Evolutionary conservation across 257 asterid genomes (phyloP).

Genomic region (Penstemon davidsonii): DNA sequence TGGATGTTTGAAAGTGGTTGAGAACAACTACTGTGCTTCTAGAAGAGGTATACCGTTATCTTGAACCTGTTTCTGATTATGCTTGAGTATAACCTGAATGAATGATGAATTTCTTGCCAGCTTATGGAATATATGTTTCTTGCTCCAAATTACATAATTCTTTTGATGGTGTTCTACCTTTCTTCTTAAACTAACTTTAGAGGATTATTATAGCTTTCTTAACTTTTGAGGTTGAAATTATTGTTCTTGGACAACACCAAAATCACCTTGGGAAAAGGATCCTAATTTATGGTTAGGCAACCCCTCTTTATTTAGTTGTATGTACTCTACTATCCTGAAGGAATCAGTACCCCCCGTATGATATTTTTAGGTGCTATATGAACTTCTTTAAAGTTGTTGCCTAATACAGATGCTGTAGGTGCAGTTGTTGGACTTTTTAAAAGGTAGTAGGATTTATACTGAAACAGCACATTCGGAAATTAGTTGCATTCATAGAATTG

Average conservation of each 20-base stretch:
- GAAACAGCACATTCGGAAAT: too few species aligned
- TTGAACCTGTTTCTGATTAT: constrained; percentile 21
- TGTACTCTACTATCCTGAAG: not conserved
- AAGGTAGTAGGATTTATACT: too few species aligned
- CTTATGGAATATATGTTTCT: too few species aligned
- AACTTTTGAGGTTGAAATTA: not conserved
- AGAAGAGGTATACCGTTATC: constrained; percentile 62
- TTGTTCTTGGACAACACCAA: not conserved
- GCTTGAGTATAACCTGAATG: constrained; percentile 18
- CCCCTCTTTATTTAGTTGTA: constrained; percentile 1
- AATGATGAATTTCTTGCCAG: not conserved
- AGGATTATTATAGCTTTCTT: too few species aligned
- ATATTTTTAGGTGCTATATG: too few species aligned
- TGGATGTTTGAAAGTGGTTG: constrained; percentile 93
- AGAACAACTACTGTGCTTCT: constrained; percentile 86
- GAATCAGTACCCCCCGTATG: too few species aligned
- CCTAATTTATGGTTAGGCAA: not conserved
- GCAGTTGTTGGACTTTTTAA: too few species aligned
- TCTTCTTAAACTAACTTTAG: too few species aligned
- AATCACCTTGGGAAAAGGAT: not conserved
- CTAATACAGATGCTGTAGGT: too few species aligned
- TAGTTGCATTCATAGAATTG: too few species aligned
- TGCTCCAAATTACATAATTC: constrained; percentile 2
- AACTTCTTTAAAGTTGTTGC: too few species aligned
- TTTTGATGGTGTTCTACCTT: too few species aligned